These are phyloP conservation scores for Yamadazyma membranifaciens DNA, from an alignment of 1,139 yeast species.

Conservation along the genomic window DNA sequence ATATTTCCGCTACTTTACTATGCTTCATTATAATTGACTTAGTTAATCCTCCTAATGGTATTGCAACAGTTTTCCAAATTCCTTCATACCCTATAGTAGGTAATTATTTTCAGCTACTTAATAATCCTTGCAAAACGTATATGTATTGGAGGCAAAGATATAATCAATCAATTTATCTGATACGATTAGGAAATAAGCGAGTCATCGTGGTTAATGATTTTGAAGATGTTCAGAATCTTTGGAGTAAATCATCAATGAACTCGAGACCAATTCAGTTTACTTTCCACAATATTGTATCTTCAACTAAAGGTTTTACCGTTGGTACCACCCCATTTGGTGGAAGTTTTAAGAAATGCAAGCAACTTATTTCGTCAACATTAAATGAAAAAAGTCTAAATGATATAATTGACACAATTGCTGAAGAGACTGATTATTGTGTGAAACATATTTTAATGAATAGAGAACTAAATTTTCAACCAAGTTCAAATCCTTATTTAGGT, in stretches of 20 bases:
- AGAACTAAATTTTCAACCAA: constrained; percentile 23
- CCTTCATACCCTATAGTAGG: constrained; percentile 57
- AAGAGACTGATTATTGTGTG: constrained; percentile 36
- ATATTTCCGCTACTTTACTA: not conserved
- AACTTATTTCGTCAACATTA: constrained; percentile 50
- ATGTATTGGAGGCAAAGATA: constrained; percentile 45
- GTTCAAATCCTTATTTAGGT: constrained; percentile 15
- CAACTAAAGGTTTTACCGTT: constrained; percentile 63
- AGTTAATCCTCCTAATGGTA: not conserved
- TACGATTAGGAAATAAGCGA: constrained; percentile 55
- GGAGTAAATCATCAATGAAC: constrained; percentile 53
- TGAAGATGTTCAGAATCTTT: constrained; percentile 50
- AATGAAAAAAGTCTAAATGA: constrained; percentile 35
- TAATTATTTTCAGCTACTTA: constrained; percentile 44
- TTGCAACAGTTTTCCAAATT: constrained; percentile 24
- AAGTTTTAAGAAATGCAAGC: constrained; percentile 52
- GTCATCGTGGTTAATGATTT: constrained; percentile 67
- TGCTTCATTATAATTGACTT: not conserved
- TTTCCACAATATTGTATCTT: constrained; percentile 65
- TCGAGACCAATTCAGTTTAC: constrained; percentile 70
- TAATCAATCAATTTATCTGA: constrained; percentile 53
- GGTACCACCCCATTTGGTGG: constrained; percentile 75
- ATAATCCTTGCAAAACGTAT: constrained; percentile 53
- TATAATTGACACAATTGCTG: constrained; percentile 40
- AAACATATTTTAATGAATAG: constrained; percentile 22